A percentile compares a stretch with the other conserved stretches of the same genome.
Evolutionary conservation across 805 yeast species (phyloP).

Genomic region (Kuraishia floccosa): DNA sequence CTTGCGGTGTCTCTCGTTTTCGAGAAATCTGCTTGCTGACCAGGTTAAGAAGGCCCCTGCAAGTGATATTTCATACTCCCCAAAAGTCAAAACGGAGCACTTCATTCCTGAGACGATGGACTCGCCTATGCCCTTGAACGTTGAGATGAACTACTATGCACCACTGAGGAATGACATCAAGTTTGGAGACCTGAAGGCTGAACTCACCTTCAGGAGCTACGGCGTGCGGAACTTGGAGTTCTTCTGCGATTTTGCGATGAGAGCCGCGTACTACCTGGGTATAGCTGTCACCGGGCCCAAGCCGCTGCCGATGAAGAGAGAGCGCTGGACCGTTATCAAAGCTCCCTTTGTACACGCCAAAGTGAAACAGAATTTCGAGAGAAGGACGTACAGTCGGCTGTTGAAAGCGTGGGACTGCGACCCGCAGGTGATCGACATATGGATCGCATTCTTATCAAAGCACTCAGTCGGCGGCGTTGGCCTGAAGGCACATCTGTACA

Average conservation of each 20-base stretch:
- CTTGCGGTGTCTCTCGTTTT: too few relatives aligned
- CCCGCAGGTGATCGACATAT: slow-evolving; percentile 72
- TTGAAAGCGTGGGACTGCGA: slow-evolving; percentile 76
- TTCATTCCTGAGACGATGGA: slow-evolving; percentile 19
- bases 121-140: slow-evolving; percentile 73
- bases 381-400: slow-evolving; percentile 69
- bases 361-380: slow-evolving; percentile 86
- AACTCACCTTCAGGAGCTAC: slow-evolving; percentile 59
- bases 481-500: slow-evolving; percentile 60
- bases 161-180: slow-evolving; percentile 61
- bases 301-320: slow-evolving; percentile 57
- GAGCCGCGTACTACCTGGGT: slow-evolving; percentile 86
- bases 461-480: slow-evolving; percentile 77
- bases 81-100: slow-evolving; percentile 23
- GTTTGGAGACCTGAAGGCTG: slow-evolving; percentile 73
- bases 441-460: slow-evolving; percentile 69
- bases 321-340: slow-evolving; percentile 88
- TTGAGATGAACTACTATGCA: slow-evolving; percentile 69
- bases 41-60: too few relatives aligned
- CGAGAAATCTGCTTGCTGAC: too few relatives aligned
- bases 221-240: slow-evolving; percentile 62
- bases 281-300: slow-evolving; percentile 74
- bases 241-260: slow-evolving; percentile 72
- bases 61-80: slow-evolving; percentile 15
- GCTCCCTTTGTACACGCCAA: slow-evolving; percentile 94